Percentiles rank a stretch among this genome's conserved stretches.
These are phyloP conservation scores for Nyctanthes arbortristis DNA, from an alignment of 257 asterid genomes.

Conservation along the genomic window DNA sequence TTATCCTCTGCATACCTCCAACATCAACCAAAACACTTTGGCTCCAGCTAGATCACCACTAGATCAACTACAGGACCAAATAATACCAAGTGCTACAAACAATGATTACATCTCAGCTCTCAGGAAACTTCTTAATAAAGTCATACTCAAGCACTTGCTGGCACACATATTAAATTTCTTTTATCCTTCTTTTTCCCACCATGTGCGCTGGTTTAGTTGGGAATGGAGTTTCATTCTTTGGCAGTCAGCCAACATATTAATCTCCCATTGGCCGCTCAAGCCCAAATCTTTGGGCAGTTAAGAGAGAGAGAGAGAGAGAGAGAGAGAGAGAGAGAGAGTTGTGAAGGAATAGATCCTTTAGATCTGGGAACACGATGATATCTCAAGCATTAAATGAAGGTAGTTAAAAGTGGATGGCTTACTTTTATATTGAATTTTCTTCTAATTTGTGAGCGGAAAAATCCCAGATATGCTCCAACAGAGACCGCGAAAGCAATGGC, in stretches of 20 bases:
- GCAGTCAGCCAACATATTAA: not conserved
- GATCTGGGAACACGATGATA: not conserved
- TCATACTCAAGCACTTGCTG: not conserved
- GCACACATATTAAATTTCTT: not conserved
- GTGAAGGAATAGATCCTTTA: not conserved
- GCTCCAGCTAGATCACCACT: not conserved
- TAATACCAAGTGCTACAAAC: not conserved
- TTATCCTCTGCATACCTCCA: not conserved
- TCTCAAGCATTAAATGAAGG: not conserved
- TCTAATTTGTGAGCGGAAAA: constrained; percentile 66
- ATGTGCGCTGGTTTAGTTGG: too few species aligned
- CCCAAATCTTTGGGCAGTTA: not conserved
- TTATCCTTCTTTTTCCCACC: too few species aligned
- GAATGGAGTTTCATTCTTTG: too few species aligned
- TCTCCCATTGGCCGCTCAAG: not conserved
- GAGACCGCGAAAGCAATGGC: constrained; percentile 51
- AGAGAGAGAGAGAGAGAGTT: too few species aligned
- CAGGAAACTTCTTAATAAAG: not conserved
- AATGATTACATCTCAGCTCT: not conserved
- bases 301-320: too few species aligned
- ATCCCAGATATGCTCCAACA: constrained; percentile 67
- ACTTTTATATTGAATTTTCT: constrained; percentile 84
- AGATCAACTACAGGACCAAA: not conserved
- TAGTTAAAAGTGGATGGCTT: constrained; percentile 28
- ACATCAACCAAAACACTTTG: too few species aligned